These are phyloP conservation scores for Fusarium anthophilum DNA, from an alignment of 2,329 filamentous ascomycete species.

Conservation along the genomic window DNA sequence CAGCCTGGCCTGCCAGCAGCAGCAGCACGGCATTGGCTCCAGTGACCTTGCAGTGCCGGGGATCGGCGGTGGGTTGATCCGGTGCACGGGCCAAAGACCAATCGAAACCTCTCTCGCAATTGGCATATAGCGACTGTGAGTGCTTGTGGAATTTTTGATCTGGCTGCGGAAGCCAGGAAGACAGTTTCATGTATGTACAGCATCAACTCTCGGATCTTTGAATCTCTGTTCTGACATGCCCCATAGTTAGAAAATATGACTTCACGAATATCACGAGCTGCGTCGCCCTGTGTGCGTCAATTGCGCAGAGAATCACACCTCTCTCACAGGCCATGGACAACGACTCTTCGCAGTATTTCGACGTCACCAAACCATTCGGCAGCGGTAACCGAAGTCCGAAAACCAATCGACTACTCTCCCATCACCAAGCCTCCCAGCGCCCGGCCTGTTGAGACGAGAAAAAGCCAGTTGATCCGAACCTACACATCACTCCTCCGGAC, in stretches of 20 bases:
- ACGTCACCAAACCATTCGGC: slow-evolving; percentile 41
- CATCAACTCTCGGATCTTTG: neutral
- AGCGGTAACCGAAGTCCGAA: slow-evolving; percentile 37
- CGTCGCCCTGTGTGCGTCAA: slow-evolving; percentile 41
- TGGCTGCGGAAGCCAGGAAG: slow-evolving; percentile 17
- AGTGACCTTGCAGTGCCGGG: slow-evolving; percentile 22
- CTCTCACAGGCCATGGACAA: slow-evolving; percentile 30
- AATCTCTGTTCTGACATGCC: neutral
- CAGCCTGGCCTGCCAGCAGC: slow-evolving; percentile 37
- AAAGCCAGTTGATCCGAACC: slow-evolving; percentile 85
- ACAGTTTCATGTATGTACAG: slow-evolving; percentile 17
- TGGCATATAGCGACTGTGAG: slow-evolving; percentile 1
- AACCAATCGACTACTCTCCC: slow-evolving; percentile 63
- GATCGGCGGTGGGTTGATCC: slow-evolving; percentile 40
- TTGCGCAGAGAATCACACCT: slow-evolving; percentile 29
- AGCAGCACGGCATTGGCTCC: slow-evolving; percentile 27
- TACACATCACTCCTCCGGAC: slow-evolving; percentile 91
- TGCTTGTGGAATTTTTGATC: slow-evolving; percentile 36
- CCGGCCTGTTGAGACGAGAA: slow-evolving; percentile 85
- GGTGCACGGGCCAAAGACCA: slow-evolving; percentile 30
- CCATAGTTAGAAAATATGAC: slow-evolving; percentile 26
- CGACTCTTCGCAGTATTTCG: slow-evolving; percentile 40
- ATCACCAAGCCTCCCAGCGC: slow-evolving; percentile 87
- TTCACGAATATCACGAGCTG: slow-evolving; percentile 34
- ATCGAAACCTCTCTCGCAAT: neutral